These are phyloP conservation scores for Senecio squalidus DNA, from an alignment of 140 eudicot species.

Conservation along the genomic window DNA sequence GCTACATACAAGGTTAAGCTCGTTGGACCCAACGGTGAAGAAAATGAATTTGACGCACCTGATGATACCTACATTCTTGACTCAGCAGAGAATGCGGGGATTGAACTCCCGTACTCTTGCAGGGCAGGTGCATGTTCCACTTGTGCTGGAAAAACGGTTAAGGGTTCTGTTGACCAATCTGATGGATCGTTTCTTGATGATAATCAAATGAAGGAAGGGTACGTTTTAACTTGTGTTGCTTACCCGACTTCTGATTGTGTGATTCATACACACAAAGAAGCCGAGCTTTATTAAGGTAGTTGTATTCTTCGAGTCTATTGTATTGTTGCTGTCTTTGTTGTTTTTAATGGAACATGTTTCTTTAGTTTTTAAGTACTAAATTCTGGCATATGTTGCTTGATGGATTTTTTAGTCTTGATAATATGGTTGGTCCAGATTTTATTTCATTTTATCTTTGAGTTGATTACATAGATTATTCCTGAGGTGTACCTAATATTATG, in stretches of 20 bases:
- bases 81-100: conserved; percentile 59
- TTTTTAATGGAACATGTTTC: conserved; percentile 10
- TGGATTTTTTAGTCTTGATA: not conserved
- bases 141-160: conserved; percentile 53
- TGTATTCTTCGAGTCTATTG: not conserved
- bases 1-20: conserved; percentile 71
- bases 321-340: not conserved
- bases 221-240: conserved; percentile 61
- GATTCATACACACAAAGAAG: conserved; percentile 71
- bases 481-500: too few relatives aligned
- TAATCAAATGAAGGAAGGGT: conserved; percentile 56
- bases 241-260: conserved; percentile 72
- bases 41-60: conserved; percentile 68
- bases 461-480: too few relatives aligned
- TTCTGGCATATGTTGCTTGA: conserved; percentile 3
- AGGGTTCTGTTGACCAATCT: conserved; percentile 67
- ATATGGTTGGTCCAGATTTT: not conserved
- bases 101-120: conserved; percentile 75
- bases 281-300: conserved; percentile 41
- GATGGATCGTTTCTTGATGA: conserved; percentile 79
- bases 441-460: too few relatives aligned
- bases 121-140: conserved; percentile 79
- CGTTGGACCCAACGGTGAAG: conserved; percentile 55
- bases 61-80: conserved; percentile 68
- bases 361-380: conserved; percentile 5